Evolutionary conservation across 2,329 filamentous ascomycete genomes (phyloP).

Genomic region (Fusarium anthophilum): DNA sequence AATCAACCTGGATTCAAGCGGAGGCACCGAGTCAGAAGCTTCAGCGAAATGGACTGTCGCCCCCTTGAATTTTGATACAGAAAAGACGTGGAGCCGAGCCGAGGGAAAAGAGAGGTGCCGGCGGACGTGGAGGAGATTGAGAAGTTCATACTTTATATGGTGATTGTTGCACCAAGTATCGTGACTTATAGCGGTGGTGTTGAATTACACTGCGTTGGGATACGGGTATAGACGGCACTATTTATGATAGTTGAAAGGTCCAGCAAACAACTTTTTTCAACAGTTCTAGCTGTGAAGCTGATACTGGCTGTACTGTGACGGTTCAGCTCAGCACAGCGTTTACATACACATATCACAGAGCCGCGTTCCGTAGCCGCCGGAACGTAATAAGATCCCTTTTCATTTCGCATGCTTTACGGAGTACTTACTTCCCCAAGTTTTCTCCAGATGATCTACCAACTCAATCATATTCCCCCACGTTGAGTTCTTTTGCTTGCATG

Average conservation of each 20-base stretch:
- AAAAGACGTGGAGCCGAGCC: not conserved
- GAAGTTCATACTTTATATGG: not conserved
- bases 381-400: not conserved
- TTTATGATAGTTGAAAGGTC: not conserved
- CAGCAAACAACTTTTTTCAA: not conserved
- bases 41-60: constrained; percentile 1
- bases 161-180: not conserved
- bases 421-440: constrained; percentile 21
- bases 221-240: not conserved
- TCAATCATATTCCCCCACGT: not conserved
- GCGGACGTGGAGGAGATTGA: not conserved
- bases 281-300: not conserved
- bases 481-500: not conserved
- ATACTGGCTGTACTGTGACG: not conserved
- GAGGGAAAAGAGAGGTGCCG: not conserved
- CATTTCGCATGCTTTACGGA: not conserved
- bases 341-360: not conserved
- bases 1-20: constrained; percentile 21
- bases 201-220: not conserved
- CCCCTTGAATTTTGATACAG: constrained; percentile 10
- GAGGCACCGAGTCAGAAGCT: constrained; percentile 30
- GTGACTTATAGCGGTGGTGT: not conserved
- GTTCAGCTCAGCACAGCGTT: not conserved
- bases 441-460: constrained; percentile 20
- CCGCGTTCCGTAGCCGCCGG: not conserved